Percentiles rank a stretch among this genome's conserved stretches.
These are phyloP conservation scores for Breynia disticha DNA, from an alignment of 441 rosid genomes.

Conservation along the genomic window DNA sequence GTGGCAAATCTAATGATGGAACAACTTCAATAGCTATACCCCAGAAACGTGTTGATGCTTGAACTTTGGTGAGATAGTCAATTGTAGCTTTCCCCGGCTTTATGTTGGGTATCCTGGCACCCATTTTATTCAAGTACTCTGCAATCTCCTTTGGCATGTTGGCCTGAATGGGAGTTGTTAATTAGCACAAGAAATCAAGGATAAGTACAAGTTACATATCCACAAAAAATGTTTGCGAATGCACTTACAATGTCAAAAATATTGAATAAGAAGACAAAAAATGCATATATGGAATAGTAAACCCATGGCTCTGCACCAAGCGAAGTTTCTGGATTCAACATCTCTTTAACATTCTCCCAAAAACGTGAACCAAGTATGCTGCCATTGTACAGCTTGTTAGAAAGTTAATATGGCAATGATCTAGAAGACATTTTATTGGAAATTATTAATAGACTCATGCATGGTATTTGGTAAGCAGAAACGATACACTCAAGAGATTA, in stretches of 20 bases:
- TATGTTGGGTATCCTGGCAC: conserved; percentile 86
- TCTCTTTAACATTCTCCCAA: conserved; percentile 71
- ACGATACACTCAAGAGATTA: conserved; percentile 6
- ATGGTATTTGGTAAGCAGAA: conserved; percentile 1
- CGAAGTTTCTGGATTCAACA: conserved; percentile 77
- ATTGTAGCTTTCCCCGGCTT: conserved; percentile 97
- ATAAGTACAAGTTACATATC: background rate
- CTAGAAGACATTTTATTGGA: too few species aligned
- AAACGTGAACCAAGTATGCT: conserved; percentile 73
- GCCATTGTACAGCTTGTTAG: conserved; percentile 27
- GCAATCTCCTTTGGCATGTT: conserved; percentile 95
- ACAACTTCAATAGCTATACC: conserved; percentile 34
- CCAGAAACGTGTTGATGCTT: conserved; percentile 97
- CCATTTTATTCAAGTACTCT: conserved; percentile 91
- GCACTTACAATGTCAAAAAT: conserved; percentile 90
- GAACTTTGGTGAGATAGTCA: conserved; percentile 71
- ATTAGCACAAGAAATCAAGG: background rate
- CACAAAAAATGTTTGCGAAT: conserved; percentile 8
- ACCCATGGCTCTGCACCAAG: conserved; percentile 88
- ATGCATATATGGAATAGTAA: conserved; percentile 79
- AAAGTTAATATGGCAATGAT: too few species aligned
- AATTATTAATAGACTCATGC: background rate
- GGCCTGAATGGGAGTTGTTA: conserved; percentile 38
- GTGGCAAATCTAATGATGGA: background rate
- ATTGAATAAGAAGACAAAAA: conserved; percentile 80